Evolutionary conservation across 176 grass and related monocot species (phyloP).

Genomic region (Leersia perrieri): DNA sequence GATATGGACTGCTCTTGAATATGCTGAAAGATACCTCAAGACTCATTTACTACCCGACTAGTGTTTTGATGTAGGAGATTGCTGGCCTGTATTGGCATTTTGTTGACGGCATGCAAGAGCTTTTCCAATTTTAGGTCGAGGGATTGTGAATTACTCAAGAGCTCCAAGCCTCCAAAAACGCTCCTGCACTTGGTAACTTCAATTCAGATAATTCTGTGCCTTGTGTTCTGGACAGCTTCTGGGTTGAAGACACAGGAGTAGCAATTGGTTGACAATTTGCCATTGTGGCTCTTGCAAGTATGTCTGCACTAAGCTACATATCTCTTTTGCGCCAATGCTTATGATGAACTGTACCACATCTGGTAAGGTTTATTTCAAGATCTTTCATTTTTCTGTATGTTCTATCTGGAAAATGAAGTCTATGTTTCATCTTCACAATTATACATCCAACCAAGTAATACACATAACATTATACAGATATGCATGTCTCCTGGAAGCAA

Average conservation of each 20-base stretch:
- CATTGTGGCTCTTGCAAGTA: background rate
- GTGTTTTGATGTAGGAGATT: background rate
- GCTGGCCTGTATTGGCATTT: background rate
- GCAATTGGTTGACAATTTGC: background rate
- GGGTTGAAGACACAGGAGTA: background rate
- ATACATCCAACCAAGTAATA: background rate
- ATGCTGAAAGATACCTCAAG: background rate
- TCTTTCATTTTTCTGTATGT: background rate
- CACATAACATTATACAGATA: background rate
- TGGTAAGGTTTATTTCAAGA: background rate
- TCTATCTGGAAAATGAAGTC: background rate
- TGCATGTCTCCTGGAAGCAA: background rate
- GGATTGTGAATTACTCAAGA: background rate
- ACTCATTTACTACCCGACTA: background rate
- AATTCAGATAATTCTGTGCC: background rate
- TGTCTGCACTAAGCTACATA: background rate
- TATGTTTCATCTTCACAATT: background rate
- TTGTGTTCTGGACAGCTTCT: background rate
- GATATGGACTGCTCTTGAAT: background rate
- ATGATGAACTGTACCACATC: background rate
- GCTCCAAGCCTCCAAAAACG: background rate
- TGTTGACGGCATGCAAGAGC: background rate
- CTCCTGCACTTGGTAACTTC: background rate
- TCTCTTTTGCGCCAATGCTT: background rate
- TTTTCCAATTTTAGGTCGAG: too few relatives aligned